phyloP scores from a whole-genome alignment of 2,329 filamentous ascomycete genomes.

The Pezicula rhizophila region DNA sequence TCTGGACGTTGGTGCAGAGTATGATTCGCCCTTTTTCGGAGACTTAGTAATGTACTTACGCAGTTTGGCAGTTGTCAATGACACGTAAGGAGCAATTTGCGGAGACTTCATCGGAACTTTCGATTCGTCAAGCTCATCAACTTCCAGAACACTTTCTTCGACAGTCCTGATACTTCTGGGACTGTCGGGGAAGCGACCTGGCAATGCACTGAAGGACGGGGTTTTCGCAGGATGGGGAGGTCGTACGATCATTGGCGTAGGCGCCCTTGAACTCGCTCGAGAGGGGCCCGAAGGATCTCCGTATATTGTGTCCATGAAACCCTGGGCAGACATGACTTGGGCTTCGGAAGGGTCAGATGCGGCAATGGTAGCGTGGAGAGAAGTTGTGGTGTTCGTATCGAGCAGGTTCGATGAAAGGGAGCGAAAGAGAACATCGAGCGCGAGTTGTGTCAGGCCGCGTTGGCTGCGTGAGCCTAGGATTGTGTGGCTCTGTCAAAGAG shows the following conservation, averaged over 20 bases:
- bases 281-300: constrained; percentile 54
- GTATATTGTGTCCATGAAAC: constrained; percentile 75
- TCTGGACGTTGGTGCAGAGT: constrained; percentile 50
- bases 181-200: constrained; percentile 18
- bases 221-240: constrained; percentile 15
- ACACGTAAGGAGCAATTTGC: constrained; percentile 24
- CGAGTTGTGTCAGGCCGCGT: constrained; percentile 84
- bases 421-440: constrained; percentile 83
- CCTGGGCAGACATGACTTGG: constrained; percentile 63
- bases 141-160: constrained; percentile 12
- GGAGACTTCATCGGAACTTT: constrained; percentile 11
- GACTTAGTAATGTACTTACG: constrained; percentile 28
- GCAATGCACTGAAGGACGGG: constrained; percentile 7
- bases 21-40: constrained; percentile 45
- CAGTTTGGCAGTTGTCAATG: constrained; percentile 23
- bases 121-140: neutral
- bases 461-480: constrained; percentile 84
- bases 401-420: constrained; percentile 70
- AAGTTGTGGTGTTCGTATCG: constrained; percentile 49
- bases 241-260: constrained; percentile 65
- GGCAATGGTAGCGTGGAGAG: constrained; percentile 67
- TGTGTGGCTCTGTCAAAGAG: constrained; percentile 69
- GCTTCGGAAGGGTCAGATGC: constrained; percentile 78
- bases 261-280: constrained; percentile 57
- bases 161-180: constrained; percentile 23